Percentiles rank a stretch among this genome's conserved stretches.
phyloP scores from a whole-genome alignment of 2,329 filamentous ascomycete genomes.

The Monosporascus sp. region DNA sequence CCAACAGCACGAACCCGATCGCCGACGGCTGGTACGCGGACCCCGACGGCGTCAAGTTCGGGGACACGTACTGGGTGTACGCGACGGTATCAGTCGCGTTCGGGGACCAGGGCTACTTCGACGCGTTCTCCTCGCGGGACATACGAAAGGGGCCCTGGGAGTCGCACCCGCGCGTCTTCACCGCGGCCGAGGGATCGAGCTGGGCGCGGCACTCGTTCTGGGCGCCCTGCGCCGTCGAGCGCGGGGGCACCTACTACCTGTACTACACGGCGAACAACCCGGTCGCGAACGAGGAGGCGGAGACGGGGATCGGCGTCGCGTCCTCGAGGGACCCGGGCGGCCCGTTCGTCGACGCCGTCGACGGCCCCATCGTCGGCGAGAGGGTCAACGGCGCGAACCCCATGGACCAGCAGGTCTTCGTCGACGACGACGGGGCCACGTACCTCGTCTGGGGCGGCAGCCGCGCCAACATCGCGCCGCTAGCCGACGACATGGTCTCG shows the following conservation, averaged over 20 bases:
- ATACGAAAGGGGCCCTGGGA: not conserved
- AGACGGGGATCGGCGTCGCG: slow-evolving; percentile 3
- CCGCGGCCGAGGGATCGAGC: not conserved
- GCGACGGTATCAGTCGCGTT: slow-evolving; percentile 2
- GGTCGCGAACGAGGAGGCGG: not conserved
- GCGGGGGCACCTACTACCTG: slow-evolving; percentile 1
- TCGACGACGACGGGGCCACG: not conserved
- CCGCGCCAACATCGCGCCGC: not conserved
- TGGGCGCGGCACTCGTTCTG: slow-evolving; percentile 4
- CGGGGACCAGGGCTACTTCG: not conserved
- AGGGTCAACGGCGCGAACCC: slow-evolving; percentile 1
- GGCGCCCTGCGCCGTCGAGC: slow-evolving; percentile 4
- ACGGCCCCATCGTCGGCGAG: not conserved
- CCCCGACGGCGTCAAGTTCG: slow-evolving; percentile 2
- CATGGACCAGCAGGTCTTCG: slow-evolving; percentile 4
- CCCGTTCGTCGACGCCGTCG: slow-evolving; percentile 1
- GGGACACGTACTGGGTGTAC: slow-evolving; percentile 3
- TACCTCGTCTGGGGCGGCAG: slow-evolving; percentile 5
- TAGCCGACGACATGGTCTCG: slow-evolving; percentile 3
- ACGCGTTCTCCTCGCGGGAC: not conserved
- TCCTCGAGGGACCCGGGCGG: not conserved
- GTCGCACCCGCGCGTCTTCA: slow-evolving; percentile 1
- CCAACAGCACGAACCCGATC: slow-evolving; percentile 1
- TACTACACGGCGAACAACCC: slow-evolving; percentile 7
- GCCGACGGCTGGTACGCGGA: slow-evolving; percentile 4